These are phyloP conservation scores for Neurospora sp. DNA, from an alignment of 495 filamentous ascomycete species.

Conservation along the genomic window DNA sequence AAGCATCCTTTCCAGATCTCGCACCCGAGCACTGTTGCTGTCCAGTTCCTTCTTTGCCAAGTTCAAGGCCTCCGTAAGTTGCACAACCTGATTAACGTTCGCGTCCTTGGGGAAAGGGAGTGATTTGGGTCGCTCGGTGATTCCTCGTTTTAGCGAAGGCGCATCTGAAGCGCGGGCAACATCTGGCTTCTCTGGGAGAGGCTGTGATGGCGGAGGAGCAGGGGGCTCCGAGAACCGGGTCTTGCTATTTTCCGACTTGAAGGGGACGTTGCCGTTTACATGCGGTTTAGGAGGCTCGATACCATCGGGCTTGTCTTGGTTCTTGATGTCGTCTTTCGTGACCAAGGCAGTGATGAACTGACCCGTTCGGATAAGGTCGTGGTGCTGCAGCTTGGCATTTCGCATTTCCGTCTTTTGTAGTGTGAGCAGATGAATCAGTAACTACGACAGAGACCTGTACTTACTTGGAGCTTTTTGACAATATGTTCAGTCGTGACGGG, in stretches of 20 bases:
- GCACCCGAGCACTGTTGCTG: slow-evolving; percentile 63
- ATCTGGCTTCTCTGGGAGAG: slow-evolving; percentile 83
- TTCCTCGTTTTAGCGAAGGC: slow-evolving; percentile 56
- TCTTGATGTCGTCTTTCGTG: slow-evolving; percentile 61
- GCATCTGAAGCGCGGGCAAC: slow-evolving; percentile 42
- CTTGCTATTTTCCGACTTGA: slow-evolving; percentile 46
- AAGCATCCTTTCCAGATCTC: slow-evolving; percentile 70
- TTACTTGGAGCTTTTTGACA: slow-evolving; percentile 85
- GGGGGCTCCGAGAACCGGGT: slow-evolving; percentile 79
- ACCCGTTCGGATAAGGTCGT: slow-evolving; percentile 71
- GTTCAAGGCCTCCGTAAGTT: slow-evolving; percentile 71
- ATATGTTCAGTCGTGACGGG: slow-evolving; percentile 90
- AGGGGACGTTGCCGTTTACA: slow-evolving; percentile 34
- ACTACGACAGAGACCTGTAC: slow-evolving; percentile 18
- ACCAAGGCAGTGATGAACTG: slow-evolving; percentile 71
- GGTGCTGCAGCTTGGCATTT: slow-evolving; percentile 73
- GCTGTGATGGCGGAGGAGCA: slow-evolving; percentile 83
- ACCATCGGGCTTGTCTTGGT: slow-evolving; percentile 40
- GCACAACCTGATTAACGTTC: slow-evolving; percentile 60
- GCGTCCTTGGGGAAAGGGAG: slow-evolving; percentile 47
- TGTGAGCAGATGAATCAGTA: background rate
- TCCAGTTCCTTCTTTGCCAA: slow-evolving; percentile 76
- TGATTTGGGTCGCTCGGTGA: slow-evolving; percentile 63
- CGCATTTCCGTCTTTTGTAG: slow-evolving; percentile 68
- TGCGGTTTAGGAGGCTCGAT: slow-evolving; percentile 31